Base-by-base conservation (phyloP, 108 stramenopile species). In the Pelagomonas calceolata region DNA sequence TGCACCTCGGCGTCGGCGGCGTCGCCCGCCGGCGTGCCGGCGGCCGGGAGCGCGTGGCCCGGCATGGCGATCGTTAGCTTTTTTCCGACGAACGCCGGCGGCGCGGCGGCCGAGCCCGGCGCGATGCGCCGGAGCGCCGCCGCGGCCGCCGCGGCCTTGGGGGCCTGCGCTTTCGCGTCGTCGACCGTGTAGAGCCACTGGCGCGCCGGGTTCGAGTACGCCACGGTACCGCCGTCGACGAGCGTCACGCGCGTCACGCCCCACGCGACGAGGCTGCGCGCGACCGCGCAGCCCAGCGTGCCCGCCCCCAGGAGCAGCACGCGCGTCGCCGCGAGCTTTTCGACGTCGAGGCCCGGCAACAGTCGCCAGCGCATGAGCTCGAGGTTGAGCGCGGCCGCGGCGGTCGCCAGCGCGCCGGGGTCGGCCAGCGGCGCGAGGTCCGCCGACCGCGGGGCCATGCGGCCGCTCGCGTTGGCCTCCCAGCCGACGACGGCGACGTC, bases 351-450 rank as follows among this genome's bases (percentile, higher is more conserved):
- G 30, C 76, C 79, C 4, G 98, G 98, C 64, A 95, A 76, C 73
- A 90, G 89, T 30, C 96, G 82, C 98, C 98, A 99, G 67, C 95
- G 94, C 98, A 99, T 99, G 44, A 99, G 84, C 72, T 91, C 86
- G 30, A 99, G 76, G 83, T 99, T 98, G 73, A 99, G 79, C 69
- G 94, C 91, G 33, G 90, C 90, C 17, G 94, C 93, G 68, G 94
- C 90, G 51, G 89, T 76, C 44, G 91, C 91, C 66, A 96, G 65
- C 36, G 32, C 34, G 30, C 32, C 70, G 5, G 85, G 80, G 79
- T 85, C 78, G 32, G 82, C 46, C 33, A 69, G 37, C 0, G 67
- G 30, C 63, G 78, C 67, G 0, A 86, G 72, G 66, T 87, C 78
- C 35, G 73, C 69, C 45, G 80, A 51, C 0, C 85, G 79, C 18